phyloP scores from a whole-genome alignment of 768 basidiomycete species.

The Leccinum subtestaceum region DNA sequence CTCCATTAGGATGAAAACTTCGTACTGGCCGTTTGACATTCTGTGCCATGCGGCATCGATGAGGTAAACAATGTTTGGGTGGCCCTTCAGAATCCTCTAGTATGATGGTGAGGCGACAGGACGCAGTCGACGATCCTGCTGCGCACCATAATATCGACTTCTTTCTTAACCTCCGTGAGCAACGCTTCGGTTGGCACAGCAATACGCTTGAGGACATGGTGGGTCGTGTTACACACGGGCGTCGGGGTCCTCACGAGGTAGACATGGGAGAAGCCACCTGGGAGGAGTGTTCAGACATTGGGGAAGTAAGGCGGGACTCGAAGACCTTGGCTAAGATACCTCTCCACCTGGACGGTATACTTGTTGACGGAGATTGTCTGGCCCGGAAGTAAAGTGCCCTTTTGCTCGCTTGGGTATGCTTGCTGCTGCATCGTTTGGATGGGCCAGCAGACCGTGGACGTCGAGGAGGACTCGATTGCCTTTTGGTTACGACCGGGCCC shows the following conservation, averaged over 20 bases:
- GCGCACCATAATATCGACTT: conserved; percentile 97
- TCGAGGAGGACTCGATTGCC: not conserved
- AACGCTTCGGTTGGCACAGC: conserved; percentile 87
- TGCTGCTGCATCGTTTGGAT: conserved; percentile 38
- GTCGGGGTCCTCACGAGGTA: conserved; percentile 87
- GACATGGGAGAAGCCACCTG: conserved; percentile 97
- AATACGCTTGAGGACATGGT: conserved; percentile 96
- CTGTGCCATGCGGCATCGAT: conserved; percentile 93
- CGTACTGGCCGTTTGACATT: conserved; percentile 79
- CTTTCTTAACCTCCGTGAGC: conserved; percentile 92
- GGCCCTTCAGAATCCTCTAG: conserved; percentile 86
- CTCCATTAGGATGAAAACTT: conserved; percentile 99
- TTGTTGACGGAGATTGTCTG: conserved; percentile 90
- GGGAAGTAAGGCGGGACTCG: conserved; percentile 1
- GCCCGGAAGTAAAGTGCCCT: conserved; percentile 74
- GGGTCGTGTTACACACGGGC: conserved; percentile 87
- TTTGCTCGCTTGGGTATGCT: conserved; percentile 42
- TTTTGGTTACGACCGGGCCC: not conserved
- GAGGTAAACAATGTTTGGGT: conserved; percentile 93
- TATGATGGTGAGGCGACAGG: conserved; percentile 27
- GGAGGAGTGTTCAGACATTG: conserved; percentile 15
- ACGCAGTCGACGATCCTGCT: conserved; percentile 10
- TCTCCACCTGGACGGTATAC: conserved; percentile 86
- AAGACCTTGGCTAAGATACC: conserved; percentile 92
- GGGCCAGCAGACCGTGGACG: not conserved